Evolutionary conservation across 768 basidiomycete species (phyloP), one percentile per base, ranked within the genome.

Genomic region (Leccinum pellstonianum): DNA sequence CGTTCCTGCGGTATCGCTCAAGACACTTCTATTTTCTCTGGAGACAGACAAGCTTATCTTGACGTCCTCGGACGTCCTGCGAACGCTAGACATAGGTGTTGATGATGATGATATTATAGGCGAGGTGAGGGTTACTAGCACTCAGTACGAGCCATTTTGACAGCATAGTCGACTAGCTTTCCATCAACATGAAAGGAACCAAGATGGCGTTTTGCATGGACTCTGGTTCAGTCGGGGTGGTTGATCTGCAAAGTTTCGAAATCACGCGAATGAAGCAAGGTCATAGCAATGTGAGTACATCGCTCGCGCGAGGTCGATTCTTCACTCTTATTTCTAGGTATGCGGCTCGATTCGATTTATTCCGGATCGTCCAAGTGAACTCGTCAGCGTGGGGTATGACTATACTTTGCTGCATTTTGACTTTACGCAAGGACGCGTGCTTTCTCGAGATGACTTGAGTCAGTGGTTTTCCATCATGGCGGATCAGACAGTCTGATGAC

Each of bases 311-410:
- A 15, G 29, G 50, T 54, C 11, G 15, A 25, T 33, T 27, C n/a
- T 29, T 59, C 25, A 52, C 31, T 12, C 58, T 59, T 54, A 61
- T 58, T 55, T 60, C 37, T 66, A 93, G 91, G 83, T 93, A 12
- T 90, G 88, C 51, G 85, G 83, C 11, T 80, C 81, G 17, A 84
- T 88, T 41, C 82, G 77, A 60, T 93, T 91, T 69, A 83, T 93
- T 59, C 86, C 89, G 7, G 81, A 81, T 67, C 79, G 90, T 23
- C 84, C 88, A 4, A 79, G 77, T 47, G 92, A 93, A 70, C 67
- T 91, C 12, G 79, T 94, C 23, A 91, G 87, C 60, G 90, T 85
- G 5, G 91, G 91, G 2, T 93, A 88, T 66, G 92, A 94, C 64
- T 82, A 79, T 43, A 74, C 78, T 4, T 64, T 93, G 25, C 68